Base-by-base conservation (phyloP, 1,139 yeast genomes). In the Taphrina flavorubra region DNA sequence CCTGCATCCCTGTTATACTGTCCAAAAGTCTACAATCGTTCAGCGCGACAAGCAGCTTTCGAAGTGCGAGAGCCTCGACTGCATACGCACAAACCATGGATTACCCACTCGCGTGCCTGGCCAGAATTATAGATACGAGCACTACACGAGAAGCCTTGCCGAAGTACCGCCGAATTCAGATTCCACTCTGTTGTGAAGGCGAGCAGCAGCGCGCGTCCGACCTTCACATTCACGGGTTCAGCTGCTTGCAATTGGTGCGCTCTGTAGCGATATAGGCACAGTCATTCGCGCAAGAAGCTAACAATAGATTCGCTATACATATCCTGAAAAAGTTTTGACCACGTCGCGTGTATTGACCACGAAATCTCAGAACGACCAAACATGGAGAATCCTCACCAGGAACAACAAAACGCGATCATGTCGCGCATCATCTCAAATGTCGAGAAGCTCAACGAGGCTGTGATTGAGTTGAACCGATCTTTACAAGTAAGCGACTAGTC, bases 301-400 rank as follows among this genome's bases (percentile, higher is more conserved):
- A 25, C 31, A 25, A 25, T 25, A 25, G 31, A 25, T 25, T 25
- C 31, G 31, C 4, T 4, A 25, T 25, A n/a, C 11, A 44, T 44
- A 14, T 44, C 47, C 16, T 7, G 18, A 14, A 10, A 6, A 39
- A 39, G 6, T 39, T 39, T 11, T 25, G 31, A 25, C 31, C 31
- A 25, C 31, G 31, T 25, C 1, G 31, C 31, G 31, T 25, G 31
- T 25, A 25, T 39, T 14, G 42, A 39, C 14, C 42, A 39, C 42
- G 18, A 13, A 10, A 44, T 44, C 6, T 49, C n/a, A n/a, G n/a
- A 25, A 20, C 53, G 10, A 20, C 36, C n/a, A 11, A 20, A 1
- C n/a, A 63, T 63, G 96, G 94, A 90, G 79, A 91, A 91, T 75
- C 97, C 97, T 2, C 95, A 91, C 76, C 96, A 90, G 74, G 90